These are phyloP conservation scores for Venturia aucupariae DNA, from an alignment of 2,329 filamentous ascomycete genomes.

Conservation along the genomic window DNA sequence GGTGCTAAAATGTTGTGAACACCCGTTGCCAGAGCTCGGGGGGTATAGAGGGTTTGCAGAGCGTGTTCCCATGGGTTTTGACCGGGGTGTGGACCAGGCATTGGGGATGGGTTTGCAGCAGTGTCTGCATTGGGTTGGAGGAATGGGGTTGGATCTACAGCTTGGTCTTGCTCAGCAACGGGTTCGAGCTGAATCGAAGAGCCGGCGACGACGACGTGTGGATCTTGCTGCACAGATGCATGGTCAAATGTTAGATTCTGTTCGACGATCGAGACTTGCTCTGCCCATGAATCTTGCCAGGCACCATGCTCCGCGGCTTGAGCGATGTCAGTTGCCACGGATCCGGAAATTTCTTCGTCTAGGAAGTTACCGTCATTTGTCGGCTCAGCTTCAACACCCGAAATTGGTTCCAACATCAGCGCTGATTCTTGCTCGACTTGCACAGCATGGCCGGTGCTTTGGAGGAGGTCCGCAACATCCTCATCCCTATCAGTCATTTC, in stretches of 20 bases:
- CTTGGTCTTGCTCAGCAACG: not conserved
- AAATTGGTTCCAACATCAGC: not conserved
- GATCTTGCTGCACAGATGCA: not conserved
- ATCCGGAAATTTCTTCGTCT: too few relatives aligned
- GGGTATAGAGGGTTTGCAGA: constrained; percentile 31
- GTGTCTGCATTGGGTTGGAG: constrained; percentile 14
- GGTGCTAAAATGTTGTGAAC: constrained; percentile 33
- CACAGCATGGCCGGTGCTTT: not conserved
- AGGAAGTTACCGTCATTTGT: too few relatives aligned
- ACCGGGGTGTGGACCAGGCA: constrained; percentile 16
- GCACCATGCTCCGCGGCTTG: not conserved
- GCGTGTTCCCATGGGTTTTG: constrained; percentile 18
- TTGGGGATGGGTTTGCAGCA: constrained; percentile 21
- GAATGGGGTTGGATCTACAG: not conserved
- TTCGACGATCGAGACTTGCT: not conserved
- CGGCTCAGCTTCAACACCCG: too few relatives aligned
- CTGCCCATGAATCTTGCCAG: not conserved
- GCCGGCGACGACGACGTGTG: not conserved
- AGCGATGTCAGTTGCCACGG: too few relatives aligned
- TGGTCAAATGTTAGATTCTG: not conserved
- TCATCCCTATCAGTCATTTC: not conserved
- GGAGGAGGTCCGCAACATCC: too few relatives aligned
- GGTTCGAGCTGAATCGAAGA: not conserved
- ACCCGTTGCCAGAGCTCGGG: constrained; percentile 31
- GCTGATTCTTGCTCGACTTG: not conserved